A percentile compares a stretch with the other conserved stretches of the same genome.
These are phyloP conservation scores for Magnaporthiopsis incrustans DNA, from an alignment of 2,329 filamentous ascomycete genomes.

Conservation along the genomic window DNA sequence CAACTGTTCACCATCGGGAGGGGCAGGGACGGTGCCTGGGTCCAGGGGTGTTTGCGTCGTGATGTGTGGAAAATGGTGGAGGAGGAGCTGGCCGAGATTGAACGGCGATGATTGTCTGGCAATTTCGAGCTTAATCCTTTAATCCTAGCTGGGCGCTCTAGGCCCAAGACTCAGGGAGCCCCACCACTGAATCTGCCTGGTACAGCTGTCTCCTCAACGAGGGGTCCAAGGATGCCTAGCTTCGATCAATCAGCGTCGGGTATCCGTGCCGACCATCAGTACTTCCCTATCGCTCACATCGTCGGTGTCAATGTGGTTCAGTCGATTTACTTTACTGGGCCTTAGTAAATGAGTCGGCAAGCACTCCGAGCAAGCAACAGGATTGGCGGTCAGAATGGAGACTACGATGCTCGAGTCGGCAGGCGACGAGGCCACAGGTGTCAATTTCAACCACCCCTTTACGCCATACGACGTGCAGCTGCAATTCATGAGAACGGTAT, in stretches of 20 bases:
- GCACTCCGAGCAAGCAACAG: not conserved
- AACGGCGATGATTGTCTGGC: not conserved
- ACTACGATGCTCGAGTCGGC: not conserved
- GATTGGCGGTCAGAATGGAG: not conserved
- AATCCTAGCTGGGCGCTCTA: not conserved
- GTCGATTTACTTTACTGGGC: too few species aligned
- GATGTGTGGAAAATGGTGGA: conserved; percentile 2
- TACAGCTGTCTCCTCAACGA: too few species aligned
- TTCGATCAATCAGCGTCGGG: too few species aligned
- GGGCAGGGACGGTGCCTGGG: conserved; percentile 4
- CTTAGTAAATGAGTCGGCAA: too few species aligned
- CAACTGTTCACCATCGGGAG: conserved; percentile 3
- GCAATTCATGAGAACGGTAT: conserved; percentile 79
- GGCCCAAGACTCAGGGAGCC: not conserved
- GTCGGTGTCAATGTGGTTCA: too few species aligned
- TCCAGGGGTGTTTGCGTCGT: conserved; percentile 1
- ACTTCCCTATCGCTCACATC: too few species aligned
- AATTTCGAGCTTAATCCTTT: not conserved
- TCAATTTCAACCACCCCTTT: conserved; percentile 79
- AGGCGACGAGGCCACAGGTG: conserved; percentile 19
- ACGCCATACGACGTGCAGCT: conserved; percentile 81
- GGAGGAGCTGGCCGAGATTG: conserved; percentile 6
- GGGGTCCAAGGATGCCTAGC: too few species aligned
- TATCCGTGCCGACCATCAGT: too few species aligned
- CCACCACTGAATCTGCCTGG: not conserved